These are phyloP conservation scores for Trypanosoma mega DNA, from an alignment of 208 protist species.

Conservation along the genomic window DNA sequence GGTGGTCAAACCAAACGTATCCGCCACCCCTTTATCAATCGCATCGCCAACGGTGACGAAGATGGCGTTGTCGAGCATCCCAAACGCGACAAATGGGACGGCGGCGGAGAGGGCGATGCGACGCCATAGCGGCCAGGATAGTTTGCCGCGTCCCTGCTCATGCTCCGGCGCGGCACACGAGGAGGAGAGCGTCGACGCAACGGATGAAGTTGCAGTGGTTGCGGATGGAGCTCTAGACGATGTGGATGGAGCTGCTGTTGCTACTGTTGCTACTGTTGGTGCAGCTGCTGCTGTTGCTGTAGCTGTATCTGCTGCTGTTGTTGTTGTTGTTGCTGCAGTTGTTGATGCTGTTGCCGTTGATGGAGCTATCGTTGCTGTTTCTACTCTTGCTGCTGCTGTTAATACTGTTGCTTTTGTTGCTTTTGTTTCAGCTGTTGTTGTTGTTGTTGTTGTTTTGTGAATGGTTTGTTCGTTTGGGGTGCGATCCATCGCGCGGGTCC, in stretches of 20 bases:
- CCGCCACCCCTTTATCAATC: slow-evolving; percentile 70
- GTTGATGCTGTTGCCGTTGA: too few relatives aligned
- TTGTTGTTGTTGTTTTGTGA: too few relatives aligned
- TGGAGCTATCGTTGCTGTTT: too few relatives aligned
- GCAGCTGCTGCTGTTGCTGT: background rate
- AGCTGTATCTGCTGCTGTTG: too few relatives aligned
- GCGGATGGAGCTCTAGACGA: too few relatives aligned
- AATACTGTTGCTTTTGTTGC: too few relatives aligned
- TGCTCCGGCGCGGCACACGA: background rate
- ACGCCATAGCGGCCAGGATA: slow-evolving; percentile 48
- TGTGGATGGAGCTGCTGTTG: too few relatives aligned
- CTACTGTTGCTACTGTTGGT: background rate
- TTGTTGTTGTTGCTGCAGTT: slow-evolving; percentile 1
- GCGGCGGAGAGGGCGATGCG: slow-evolving; percentile 47
- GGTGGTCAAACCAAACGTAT: slow-evolving; percentile 53
- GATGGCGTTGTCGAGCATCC: slow-evolving; percentile 80
- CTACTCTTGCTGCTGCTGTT: background rate
- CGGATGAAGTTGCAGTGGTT: background rate
- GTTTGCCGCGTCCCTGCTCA: slow-evolving; percentile 29
- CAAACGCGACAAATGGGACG: slow-evolving; percentile 86
- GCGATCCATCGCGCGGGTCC: slow-evolving; percentile 29
- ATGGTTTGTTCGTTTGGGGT: too few relatives aligned
- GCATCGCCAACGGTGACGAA: slow-evolving; percentile 76
- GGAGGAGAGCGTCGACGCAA: slow-evolving; percentile 5
- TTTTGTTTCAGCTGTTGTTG: too few relatives aligned